Evolutionary conservation across 208 protist species (phyloP), one percentile per base, ranked within the genome.

Genomic region (Tritrichomonas foetus): DNA sequence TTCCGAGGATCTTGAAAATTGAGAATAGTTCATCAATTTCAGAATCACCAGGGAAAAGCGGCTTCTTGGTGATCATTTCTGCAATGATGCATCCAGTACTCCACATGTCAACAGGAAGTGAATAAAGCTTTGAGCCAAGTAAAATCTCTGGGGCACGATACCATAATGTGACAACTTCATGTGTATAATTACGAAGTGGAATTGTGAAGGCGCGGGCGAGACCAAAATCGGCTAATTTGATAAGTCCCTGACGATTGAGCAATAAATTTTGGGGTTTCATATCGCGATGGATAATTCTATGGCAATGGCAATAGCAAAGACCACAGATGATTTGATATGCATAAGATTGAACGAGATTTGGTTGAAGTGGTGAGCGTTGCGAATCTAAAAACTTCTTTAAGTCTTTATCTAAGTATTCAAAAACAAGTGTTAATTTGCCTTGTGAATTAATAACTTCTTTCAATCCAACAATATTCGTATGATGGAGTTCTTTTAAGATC

Each of bases 141-240:
- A 99, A 97, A 55, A 99, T 98, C 95, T 99, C 99, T n/a, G 99
- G 99, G 0, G 99, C 97, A 69, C 99, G 96, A 95, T 99, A 99
- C 99, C 99, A 99, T 20, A 99, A 96, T 27, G 99, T 99, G 94
- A 96, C 94, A 33, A 96, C 98, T 95, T 99, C 98, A 95, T 99
- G 98, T 0, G 98, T 99, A 95, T 99, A 99, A 55, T 93, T 93
- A 0, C 98, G 97, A 93, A 99, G 97, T 61, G 99, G 99, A 41
- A 99, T 97, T 96, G 98, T 98, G 95, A 99, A 99, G 8, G 95
- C 95, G n/a, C 94, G 93, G 1, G 94, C 94, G 20, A 95, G 69
- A 50, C 96, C 96, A 66, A 97, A 97, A 55, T 97, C 96, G 8
- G 97, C 97, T 3, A 98, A 93, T 95, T 98, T 98, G 30, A 98